phyloP scores from a whole-genome alignment of 192 early-diverging fungal species.

The Umbelopsis sp. region DNA sequence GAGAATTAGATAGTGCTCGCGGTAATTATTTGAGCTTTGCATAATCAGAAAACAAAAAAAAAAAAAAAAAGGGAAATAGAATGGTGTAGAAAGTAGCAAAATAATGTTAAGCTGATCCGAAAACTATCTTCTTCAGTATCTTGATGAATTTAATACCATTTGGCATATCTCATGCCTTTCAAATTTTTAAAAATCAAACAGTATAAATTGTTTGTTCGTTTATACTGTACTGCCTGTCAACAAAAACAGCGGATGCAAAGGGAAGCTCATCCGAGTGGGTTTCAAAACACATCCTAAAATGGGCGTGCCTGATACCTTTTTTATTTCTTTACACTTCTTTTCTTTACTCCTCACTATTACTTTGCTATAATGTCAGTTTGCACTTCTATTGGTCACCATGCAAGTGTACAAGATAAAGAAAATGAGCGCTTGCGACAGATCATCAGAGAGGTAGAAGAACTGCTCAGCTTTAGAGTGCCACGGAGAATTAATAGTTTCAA shows the following conservation, averaged over 20 bases:
- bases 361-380: background rate
- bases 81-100: too few species aligned
- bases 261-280: background rate
- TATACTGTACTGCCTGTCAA: background rate
- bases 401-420: constrained; percentile 14
- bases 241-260: background rate
- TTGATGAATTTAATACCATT: too few species aligned
- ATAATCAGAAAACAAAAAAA: background rate
- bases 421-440: constrained; percentile 11
- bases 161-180: too few species aligned
- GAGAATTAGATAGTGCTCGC: background rate
- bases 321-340: background rate
- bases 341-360: background rate
- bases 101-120: too few species aligned
- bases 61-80: too few species aligned
- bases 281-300: background rate
- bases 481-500: constrained; percentile 6
- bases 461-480: background rate
- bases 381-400: constrained; percentile 6
- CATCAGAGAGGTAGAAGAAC: constrained; percentile 9
- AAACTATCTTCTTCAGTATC: too few species aligned
- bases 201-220: background rate
- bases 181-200: too few species aligned
- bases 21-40: background rate
- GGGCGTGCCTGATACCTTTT: background rate